Percentiles rank a stretch among this genome's conserved stretches.
phyloP scores from a whole-genome alignment of 495 filamentous ascomycete species.

The Penicillium waksmanii region DNA sequence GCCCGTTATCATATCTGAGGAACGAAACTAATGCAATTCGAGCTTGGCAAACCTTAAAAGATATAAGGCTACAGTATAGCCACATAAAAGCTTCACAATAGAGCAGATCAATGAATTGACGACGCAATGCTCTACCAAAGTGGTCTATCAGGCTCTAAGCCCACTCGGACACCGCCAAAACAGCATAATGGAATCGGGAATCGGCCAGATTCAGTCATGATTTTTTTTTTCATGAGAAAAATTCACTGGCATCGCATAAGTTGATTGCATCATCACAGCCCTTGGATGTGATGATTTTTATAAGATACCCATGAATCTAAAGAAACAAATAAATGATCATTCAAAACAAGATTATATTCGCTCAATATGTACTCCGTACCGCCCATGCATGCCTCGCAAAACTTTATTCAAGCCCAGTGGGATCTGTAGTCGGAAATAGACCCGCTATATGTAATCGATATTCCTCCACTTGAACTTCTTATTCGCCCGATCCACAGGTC shows the following conservation, averaged over 20 bases:
- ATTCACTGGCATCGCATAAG: no score
- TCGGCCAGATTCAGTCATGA: no score
- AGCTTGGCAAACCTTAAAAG: no score
- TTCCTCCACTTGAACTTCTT: slow-evolving; percentile 88
- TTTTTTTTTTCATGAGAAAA: no score
- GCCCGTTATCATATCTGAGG: no score
- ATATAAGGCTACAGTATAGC: no score
- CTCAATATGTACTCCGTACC: not conserved
- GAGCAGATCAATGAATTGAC: not conserved
- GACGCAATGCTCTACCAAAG: not conserved
- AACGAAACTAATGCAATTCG: no score
- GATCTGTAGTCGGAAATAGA: not conserved
- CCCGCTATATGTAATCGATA: slow-evolving; percentile 63
- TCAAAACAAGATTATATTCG: not conserved
- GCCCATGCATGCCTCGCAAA: not conserved
- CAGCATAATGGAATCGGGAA: no score
- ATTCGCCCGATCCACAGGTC: slow-evolving; percentile 80
- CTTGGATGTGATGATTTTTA: not conserved
- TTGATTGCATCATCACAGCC: no score
- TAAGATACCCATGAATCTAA: not conserved
- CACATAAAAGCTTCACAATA: no score
- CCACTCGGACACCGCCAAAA: no score
- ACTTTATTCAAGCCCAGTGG: not conserved
- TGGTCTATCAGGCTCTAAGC: not conserved
- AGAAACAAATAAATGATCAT: not conserved